Evolutionary conservation across 768 basidiomycete species (phyloP), one percentile per base, ranked within the genome.

Genomic region (Tulasnella sp.): DNA sequence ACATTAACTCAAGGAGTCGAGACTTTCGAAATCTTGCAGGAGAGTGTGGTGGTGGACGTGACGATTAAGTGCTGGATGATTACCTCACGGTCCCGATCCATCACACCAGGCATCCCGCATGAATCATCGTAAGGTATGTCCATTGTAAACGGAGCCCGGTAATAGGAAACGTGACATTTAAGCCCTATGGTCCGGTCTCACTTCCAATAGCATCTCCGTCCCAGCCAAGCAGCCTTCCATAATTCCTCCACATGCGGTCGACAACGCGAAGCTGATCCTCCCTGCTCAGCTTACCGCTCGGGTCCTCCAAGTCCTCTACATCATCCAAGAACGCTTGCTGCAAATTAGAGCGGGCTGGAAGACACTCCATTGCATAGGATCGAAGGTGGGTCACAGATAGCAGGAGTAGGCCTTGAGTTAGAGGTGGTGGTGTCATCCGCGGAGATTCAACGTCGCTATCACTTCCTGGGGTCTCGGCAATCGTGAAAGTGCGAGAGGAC

Each of bases 241-340:
- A 98, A 79, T 91, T 91, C 83, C 93, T 90, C 95, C 96, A 96
- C 91, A 97, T 96, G 84, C 95, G 87, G 75, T 96, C 91, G 6
- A 97, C 87, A 2, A 96, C 93, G 72, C 89, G 86, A 84, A 95
- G 84, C 86, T 97, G 96, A 83, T 94, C 94, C 73, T 88, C 88
- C 78, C 91, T 87, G 11, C 89, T 90, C 76, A 97, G 84, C 81
- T 87, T 87, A 0, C 80, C 75, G 1, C 40, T 81, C 16, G 93
- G 91, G 83, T 95, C 91, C 85, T 96, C 96, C 77, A 98, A 85
- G 85, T 96, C 93, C 42, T 89, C 88, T 0, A 98, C 90, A 83
- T 99, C 97, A 77, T 94, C 92, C 82, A 99, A 85, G 85, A 98
- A 97, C 1, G 92, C 93, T 80, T 92, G 90, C 22, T 90, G 89